A percentile compares a stretch with the other conserved stretches of the same genome.
Evolutionary conservation across 2,329 filamentous ascomycete genomes (phyloP).

Genomic region (Cadophora sp.): DNA sequence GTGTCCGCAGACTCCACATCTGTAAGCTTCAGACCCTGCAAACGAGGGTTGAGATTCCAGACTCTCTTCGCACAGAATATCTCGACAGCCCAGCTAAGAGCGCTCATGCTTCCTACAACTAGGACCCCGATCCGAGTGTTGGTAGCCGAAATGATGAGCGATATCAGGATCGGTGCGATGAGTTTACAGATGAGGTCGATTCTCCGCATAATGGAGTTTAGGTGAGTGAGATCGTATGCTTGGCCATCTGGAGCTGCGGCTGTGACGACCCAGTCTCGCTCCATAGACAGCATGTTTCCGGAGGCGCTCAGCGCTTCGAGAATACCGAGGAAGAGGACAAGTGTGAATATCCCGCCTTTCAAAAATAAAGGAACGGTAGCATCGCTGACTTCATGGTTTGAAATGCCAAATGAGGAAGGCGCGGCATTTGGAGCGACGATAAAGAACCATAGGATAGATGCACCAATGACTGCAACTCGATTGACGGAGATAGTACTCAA

Average conservation of each 20-base stretch:
- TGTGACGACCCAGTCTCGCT: slow-evolving; percentile 53
- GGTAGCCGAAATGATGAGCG: slow-evolving; percentile 52
- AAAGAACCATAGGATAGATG: slow-evolving; percentile 50
- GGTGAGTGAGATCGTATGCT: slow-evolving; percentile 48
- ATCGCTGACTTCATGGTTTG: neutral
- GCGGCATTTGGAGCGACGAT: slow-evolving; percentile 36
- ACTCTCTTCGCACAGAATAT: slow-evolving; percentile 48
- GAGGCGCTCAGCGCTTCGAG: slow-evolving; percentile 50
- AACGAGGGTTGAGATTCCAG: slow-evolving; percentile 46
- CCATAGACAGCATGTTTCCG: slow-evolving; percentile 54
- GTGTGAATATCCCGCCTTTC: slow-evolving; percentile 45
- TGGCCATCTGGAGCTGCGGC: slow-evolving; percentile 44
- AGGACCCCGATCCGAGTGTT: slow-evolving; percentile 52
- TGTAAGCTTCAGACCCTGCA: slow-evolving; percentile 42
- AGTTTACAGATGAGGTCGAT: slow-evolving; percentile 66
- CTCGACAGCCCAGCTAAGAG: slow-evolving; percentile 49
- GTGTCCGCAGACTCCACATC: neutral
- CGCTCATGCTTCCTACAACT: slow-evolving; percentile 53
- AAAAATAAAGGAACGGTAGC: slow-evolving; percentile 23
- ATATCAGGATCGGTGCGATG: slow-evolving; percentile 57
- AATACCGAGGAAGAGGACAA: slow-evolving; percentile 49
- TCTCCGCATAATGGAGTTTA: slow-evolving; percentile 61
- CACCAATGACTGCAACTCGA: slow-evolving; percentile 49
- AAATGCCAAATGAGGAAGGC: neutral
- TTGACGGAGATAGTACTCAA: slow-evolving; percentile 51